Percentiles rank a stretch among this genome's conserved stretches.
Evolutionary conservation across 139 green algal species (phyloP).

Genomic region (Chlorella sp.): DNA sequence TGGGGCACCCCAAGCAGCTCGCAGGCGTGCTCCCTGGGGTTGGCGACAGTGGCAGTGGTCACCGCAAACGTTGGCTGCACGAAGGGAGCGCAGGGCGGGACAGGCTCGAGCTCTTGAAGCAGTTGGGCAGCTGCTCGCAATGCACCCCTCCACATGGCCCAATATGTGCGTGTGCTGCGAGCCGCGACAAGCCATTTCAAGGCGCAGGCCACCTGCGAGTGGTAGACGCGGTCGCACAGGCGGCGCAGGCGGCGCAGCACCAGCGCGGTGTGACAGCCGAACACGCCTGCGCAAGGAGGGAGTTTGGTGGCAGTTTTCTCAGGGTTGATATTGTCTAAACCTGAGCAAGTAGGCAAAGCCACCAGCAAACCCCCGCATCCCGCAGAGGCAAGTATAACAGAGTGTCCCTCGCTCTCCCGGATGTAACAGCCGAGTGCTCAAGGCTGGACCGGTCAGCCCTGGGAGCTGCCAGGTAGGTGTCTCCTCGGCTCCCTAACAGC

Average conservation of each 20-base stretch:
- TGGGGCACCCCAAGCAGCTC: slow-evolving; percentile 59
- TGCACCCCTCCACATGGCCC: background rate
- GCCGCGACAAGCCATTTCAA: no score
- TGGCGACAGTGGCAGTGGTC: slow-evolving; percentile 89
- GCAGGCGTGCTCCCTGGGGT: slow-evolving; percentile 77
- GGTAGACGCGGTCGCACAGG: slow-evolving; percentile 72
- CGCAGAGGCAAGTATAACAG: no score
- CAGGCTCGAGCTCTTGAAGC: slow-evolving; percentile 40
- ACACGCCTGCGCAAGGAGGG: slow-evolving; percentile 65
- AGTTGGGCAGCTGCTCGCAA: slow-evolving; percentile 31
- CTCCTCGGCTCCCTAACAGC: no score
- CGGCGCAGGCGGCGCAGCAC: slow-evolving; percentile 88
- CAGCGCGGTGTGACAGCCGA: slow-evolving; percentile 89
- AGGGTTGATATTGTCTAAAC: no score
- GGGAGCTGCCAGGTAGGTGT: no score
- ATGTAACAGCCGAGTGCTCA: no score
- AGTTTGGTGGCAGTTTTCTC: no score
- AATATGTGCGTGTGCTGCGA: no score
- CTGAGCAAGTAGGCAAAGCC: no score
- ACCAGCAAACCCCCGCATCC: no score
- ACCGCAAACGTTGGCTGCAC: slow-evolving; percentile 67
- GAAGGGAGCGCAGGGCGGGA: background rate
- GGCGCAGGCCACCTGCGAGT: slow-evolving; percentile 20
- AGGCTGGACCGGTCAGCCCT: no score
- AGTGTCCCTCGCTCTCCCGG: no score